Evolutionary conservation across 2,329 filamentous ascomycete species (phyloP).

Genomic region (Ophiognomonia clavigignenti-juglandacearum): DNA sequence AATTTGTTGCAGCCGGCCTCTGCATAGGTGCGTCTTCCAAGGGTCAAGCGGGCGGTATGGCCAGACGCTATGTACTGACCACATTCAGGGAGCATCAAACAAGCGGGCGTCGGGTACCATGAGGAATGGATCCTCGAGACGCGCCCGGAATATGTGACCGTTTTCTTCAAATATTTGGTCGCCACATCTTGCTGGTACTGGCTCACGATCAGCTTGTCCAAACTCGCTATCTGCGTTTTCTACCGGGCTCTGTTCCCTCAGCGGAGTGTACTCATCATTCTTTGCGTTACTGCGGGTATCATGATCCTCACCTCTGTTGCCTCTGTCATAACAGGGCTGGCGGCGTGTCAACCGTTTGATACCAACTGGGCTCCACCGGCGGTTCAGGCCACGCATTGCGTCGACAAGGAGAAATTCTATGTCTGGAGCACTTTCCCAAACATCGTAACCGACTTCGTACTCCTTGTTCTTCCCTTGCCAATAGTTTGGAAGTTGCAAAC

Average conservation of each 20-base stretch:
- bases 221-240: conserved; percentile 19
- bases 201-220: conserved; percentile 14
- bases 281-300: conserved; percentile 5
- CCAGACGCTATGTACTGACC: not conserved
- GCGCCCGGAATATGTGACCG: not conserved
- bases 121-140: not conserved
- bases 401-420: conserved; percentile 24
- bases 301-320: not conserved
- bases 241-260: conserved; percentile 19
- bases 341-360: not conserved
- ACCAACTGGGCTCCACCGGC: conserved; percentile 12
- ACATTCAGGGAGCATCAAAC: not conserved
- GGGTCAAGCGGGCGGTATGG: too few species aligned
- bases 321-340: not conserved
- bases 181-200: conserved; percentile 19
- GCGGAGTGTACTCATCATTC: conserved; percentile 4
- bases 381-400: conserved; percentile 17
- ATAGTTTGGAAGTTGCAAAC: conserved; percentile 24
- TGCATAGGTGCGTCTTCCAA: not conserved
- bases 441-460: conserved; percentile 29
- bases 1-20: not conserved
- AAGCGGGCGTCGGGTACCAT: not conserved
- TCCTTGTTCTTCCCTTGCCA: conserved; percentile 30
- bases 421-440: conserved; percentile 29
- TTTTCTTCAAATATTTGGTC: conserved; percentile 20